phyloP scores from a whole-genome alignment of 805 yeast genomes.

The Yarrowia porcina region DNA sequence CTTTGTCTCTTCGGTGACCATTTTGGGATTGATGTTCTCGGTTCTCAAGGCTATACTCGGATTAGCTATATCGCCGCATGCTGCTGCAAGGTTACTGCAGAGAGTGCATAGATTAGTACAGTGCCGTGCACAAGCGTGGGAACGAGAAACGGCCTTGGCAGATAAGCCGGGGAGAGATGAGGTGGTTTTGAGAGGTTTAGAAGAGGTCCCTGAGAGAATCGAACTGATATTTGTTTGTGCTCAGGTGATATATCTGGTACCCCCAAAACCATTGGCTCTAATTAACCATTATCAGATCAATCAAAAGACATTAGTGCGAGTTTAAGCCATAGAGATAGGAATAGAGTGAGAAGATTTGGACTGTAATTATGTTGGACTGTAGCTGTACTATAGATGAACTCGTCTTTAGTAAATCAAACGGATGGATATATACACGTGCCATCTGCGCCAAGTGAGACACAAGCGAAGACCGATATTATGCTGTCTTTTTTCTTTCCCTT shows the following conservation, averaged over 20 bases:
- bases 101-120: slow-evolving; percentile 6
- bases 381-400: no score
- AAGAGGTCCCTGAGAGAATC: no score
- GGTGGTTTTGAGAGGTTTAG: no score
- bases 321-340: no score
- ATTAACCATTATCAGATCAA: neutral
- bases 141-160: neutral
- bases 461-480: neutral
- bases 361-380: no score
- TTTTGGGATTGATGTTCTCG: no score
- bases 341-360: no score
- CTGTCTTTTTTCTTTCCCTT: no score
- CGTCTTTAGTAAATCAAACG: neutral
- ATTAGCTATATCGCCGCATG: neutral
- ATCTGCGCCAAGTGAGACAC: neutral
- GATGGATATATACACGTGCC: neutral
- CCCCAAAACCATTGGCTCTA: neutral
- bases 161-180: no score
- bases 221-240: no score
- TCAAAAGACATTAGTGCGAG: neutral
- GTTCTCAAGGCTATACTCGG: neutral
- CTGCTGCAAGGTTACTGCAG: neutral
- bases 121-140: slow-evolving; percentile 14
- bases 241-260: no score
- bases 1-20: neutral